phyloP scores from a whole-genome alignment of 306 rosid species.

The Geum urbanum region DNA sequence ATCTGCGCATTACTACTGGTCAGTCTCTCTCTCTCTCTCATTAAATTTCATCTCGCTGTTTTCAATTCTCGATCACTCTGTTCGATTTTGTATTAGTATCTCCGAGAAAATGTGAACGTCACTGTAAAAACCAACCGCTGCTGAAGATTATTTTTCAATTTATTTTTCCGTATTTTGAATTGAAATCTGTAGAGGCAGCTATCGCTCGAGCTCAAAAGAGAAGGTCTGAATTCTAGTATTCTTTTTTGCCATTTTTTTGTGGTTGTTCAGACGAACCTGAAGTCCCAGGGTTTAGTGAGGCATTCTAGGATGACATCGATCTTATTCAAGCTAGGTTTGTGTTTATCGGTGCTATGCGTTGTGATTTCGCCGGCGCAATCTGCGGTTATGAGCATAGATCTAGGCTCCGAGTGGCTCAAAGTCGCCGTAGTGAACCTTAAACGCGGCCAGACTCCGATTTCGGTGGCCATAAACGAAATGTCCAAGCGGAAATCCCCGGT shows the following conservation, averaged over 20 bases:
- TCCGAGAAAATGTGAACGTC: neutral
- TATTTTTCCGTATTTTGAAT: neutral
- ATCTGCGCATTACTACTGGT: conserved; percentile 40
- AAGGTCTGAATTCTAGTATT: neutral
- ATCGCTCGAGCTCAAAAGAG: neutral
- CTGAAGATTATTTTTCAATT: neutral
- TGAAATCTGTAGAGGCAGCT: neutral
- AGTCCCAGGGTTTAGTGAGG: conserved; percentile 15
- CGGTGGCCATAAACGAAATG: conserved; percentile 92
- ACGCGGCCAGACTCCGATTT: conserved; percentile 89
- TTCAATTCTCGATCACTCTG: neutral
- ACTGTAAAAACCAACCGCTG: neutral
- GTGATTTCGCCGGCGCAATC: conserved; percentile 62
- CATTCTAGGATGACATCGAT: conserved; percentile 55
- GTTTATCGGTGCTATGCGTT: conserved; percentile 33
- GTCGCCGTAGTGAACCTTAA: conserved; percentile 94
- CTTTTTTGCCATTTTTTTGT: conserved; percentile 5
- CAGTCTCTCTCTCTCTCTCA: neutral
- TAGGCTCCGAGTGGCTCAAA: conserved; percentile 84
- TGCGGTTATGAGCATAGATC: conserved; percentile 93
- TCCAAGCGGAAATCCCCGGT: conserved; percentile 90
- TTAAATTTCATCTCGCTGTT: neutral
- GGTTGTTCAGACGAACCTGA: conserved; percentile 36
- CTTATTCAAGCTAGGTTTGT: conserved; percentile 40
- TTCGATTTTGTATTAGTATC: neutral